Conservation (phyloP, 2,329 filamentous ascomycete genomes). For the Nothomitra cinnamomea region DNA sequence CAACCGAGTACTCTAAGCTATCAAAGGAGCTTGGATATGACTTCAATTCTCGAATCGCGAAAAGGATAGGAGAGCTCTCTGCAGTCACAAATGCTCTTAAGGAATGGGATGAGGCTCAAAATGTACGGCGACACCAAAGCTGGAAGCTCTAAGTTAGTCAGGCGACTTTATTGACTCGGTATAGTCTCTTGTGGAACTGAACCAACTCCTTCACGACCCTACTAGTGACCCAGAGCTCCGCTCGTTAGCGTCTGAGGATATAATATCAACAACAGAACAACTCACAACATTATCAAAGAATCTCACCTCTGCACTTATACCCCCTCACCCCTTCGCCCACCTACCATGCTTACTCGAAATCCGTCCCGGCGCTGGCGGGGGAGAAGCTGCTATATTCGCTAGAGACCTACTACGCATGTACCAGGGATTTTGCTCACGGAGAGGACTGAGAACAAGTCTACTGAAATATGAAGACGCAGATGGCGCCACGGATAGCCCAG, state of each 20-base stretch:
- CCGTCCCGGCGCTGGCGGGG: conserved; percentile 76
- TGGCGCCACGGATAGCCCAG: conserved; percentile 36
- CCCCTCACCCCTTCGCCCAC: conserved; percentile 74
- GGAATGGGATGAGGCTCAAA: conserved; percentile 40
- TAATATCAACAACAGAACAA: conserved; percentile 44
- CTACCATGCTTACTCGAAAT: conserved; percentile 87
- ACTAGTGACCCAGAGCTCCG: conserved; percentile 41
- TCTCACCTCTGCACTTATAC: conserved; percentile 64
- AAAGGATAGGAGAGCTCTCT: conserved; percentile 43
- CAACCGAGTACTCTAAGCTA: conserved; percentile 40
- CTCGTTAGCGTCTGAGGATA: conserved; percentile 47
- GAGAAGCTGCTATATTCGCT: conserved; percentile 82
- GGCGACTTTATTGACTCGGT: conserved; percentile 6
- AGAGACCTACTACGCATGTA: conserved; percentile 87
- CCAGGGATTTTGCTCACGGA: conserved; percentile 52
- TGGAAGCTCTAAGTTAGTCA: neutral
- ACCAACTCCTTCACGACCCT: conserved; percentile 55
- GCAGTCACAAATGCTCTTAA: conserved; percentile 38
- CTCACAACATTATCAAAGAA: conserved; percentile 46
- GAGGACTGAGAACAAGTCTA: conserved; percentile 46
- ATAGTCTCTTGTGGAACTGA: conserved; percentile 50
- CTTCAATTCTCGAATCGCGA: conserved; percentile 41
- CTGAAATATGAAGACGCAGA: conserved; percentile 70
- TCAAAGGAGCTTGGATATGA: conserved; percentile 30
- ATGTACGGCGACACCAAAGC: conserved; percentile 23